These are phyloP conservation scores for Pichia cactophila DNA, from an alignment of 1,139 yeast species.

Conservation along the genomic window DNA sequence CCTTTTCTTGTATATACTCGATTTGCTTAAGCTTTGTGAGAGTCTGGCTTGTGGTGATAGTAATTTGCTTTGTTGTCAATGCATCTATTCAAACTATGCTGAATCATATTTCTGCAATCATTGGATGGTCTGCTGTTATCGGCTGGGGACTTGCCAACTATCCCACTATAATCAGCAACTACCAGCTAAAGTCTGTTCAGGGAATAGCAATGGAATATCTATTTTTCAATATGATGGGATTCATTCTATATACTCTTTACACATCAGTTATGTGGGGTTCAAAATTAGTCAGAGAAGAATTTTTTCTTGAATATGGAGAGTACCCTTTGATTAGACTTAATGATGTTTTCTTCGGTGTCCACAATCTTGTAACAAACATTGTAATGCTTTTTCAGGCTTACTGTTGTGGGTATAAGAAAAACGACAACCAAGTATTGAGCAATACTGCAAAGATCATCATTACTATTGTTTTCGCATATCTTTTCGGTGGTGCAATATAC, in stretches of 20 bases:
- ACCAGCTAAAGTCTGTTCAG: slow-evolving; percentile 25
- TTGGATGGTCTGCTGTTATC: slow-evolving; percentile 26
- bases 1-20: too few species aligned
- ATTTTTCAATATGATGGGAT: slow-evolving; percentile 28
- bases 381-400: slow-evolving; percentile 26
- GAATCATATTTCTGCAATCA: background rate
- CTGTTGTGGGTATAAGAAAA: slow-evolving; percentile 26
- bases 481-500: slow-evolving; percentile 9
- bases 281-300: slow-evolving; percentile 22
- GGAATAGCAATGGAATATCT: slow-evolving; percentile 29
- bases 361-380: slow-evolving; percentile 22
- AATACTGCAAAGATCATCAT: slow-evolving; percentile 18
- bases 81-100: background rate
- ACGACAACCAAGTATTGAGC: slow-evolving; percentile 25
- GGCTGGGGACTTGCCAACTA: slow-evolving; percentile 26
- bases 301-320: slow-evolving; percentile 18
- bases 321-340: slow-evolving; percentile 25
- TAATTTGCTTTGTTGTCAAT: background rate
- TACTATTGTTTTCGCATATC: slow-evolving; percentile 13
- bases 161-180: slow-evolving; percentile 27
- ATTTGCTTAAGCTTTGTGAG: too few species aligned
- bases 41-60: too few species aligned
- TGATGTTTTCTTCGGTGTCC: slow-evolving; percentile 26
- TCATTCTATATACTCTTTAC: slow-evolving; percentile 24
- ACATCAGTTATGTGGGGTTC: slow-evolving; percentile 20